phyloP scores from a whole-genome alignment of 2,329 filamentous ascomycete genomes.

The Ophiostoma ulmi region DNA sequence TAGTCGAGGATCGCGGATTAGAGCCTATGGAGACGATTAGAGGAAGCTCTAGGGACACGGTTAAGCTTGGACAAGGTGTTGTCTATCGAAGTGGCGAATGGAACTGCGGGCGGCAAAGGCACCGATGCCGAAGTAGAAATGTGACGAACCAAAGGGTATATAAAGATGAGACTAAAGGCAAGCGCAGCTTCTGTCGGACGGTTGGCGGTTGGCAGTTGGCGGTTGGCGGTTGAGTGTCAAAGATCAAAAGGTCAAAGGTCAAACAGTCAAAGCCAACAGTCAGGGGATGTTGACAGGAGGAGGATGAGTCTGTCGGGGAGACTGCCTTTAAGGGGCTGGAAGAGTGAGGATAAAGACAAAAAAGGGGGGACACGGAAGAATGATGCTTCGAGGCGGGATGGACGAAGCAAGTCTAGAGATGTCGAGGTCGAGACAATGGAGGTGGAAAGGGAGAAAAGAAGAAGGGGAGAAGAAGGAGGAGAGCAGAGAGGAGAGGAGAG shows the following conservation, averaged over 20 bases:
- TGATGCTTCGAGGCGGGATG: neutral
- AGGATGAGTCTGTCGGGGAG: neutral
- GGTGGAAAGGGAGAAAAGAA: neutral
- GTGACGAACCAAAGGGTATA: neutral
- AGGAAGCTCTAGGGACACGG: neutral
- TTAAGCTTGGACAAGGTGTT: neutral
- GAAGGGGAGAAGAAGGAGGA: constrained; percentile 8
- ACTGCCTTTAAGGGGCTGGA: neutral
- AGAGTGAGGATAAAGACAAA: neutral
- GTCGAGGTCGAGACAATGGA: neutral
- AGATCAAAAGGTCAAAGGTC: neutral
- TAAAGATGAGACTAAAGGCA: neutral
- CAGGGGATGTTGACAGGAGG: neutral
- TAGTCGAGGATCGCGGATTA: neutral
- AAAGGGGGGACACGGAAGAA: neutral
- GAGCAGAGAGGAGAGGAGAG: constrained; percentile 12
- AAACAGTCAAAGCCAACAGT: neutral
- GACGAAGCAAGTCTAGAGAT: constrained; percentile 13
- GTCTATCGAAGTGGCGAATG: neutral
- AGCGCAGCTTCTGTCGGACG: neutral
- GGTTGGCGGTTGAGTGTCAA: neutral
- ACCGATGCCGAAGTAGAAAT: neutral
- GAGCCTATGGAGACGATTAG: neutral
- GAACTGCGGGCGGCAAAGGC: neutral
- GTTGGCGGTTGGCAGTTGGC: neutral